Conservation (phyloP, 148 eudicot genomes). For the Bassia scoparia region DNA sequence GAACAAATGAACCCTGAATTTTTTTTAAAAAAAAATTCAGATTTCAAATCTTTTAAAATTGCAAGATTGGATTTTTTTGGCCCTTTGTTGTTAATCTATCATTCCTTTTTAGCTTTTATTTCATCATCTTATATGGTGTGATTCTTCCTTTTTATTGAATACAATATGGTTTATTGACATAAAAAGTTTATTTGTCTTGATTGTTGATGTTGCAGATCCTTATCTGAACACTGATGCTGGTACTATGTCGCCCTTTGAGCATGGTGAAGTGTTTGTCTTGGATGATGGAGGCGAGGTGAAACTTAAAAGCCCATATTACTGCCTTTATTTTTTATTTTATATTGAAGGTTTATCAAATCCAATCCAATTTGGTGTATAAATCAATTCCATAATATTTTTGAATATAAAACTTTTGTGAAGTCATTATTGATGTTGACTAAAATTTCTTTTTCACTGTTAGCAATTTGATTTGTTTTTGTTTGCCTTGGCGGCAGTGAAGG, state of each 20-base stretch:
- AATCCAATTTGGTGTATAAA: constrained; percentile 7
- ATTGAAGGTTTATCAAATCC: constrained; percentile 1
- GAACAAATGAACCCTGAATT: constrained; percentile 5
- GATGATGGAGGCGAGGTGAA: constrained; percentile 99
- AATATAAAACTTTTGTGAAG: constrained; percentile 17
- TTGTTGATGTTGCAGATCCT: constrained; percentile 56
- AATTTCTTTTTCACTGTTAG: constrained; percentile 3
- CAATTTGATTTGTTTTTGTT: constrained; percentile 23
- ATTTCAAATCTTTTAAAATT: background rate
- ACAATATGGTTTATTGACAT: background rate
- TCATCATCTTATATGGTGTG: background rate
- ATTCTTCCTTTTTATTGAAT: background rate
- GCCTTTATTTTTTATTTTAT: background rate
- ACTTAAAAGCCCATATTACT: constrained; percentile 19
- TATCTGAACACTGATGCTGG: constrained; percentile 96
- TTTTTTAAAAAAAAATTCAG: background rate
- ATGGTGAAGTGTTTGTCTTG: constrained; percentile 89
- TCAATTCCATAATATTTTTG: constrained; percentile 14
- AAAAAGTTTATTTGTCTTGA: background rate
- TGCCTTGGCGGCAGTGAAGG: constrained; percentile 24
- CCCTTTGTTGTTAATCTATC: background rate
- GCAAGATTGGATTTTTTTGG: background rate
- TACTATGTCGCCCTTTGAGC: constrained; percentile 98
- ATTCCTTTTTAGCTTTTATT: background rate
- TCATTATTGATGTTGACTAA: constrained; percentile 28